Evolutionary conservation across 495 filamentous ascomycete genomes (phyloP).

Genomic region (Xylaria venustula): DNA sequence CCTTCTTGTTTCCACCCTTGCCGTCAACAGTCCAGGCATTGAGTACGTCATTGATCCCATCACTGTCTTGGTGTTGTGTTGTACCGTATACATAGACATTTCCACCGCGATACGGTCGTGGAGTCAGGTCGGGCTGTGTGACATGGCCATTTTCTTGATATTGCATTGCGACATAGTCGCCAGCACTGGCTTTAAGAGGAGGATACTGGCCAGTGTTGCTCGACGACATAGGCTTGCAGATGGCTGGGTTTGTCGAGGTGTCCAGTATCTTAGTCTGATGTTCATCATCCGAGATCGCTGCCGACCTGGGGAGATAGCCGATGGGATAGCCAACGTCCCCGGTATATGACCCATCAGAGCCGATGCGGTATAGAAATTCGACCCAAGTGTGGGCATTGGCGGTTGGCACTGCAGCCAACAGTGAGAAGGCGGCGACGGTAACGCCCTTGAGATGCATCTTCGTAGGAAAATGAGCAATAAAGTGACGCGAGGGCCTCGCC

Average conservation of each 20-base stretch:
- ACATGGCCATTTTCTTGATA: slow-evolving; percentile 91
- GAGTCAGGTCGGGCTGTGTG: slow-evolving; percentile 57
- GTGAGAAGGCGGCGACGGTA: slow-evolving; percentile 20
- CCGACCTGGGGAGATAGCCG: slow-evolving; percentile 53
- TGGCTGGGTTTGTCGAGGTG: slow-evolving; percentile 37
- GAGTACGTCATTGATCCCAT: slow-evolving; percentile 68
- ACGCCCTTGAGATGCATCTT: slow-evolving; percentile 16
- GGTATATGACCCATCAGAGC: slow-evolving; percentile 69
- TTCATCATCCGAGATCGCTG: slow-evolving; percentile 48
- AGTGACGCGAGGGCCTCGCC: background rate
- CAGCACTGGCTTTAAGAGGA: slow-evolving; percentile 63
- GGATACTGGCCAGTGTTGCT: slow-evolving; percentile 56
- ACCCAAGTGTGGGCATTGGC: slow-evolving; percentile 73
- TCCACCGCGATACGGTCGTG: slow-evolving; percentile 68
- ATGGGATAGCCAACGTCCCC: slow-evolving; percentile 68
- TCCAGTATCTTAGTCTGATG: slow-evolving; percentile 39
- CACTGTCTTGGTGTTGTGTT: slow-evolving; percentile 43
- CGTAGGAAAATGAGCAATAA: background rate
- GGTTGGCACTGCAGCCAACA: slow-evolving; percentile 37
- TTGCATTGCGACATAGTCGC: slow-evolving; percentile 67
- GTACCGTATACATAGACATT: slow-evolving; percentile 84
- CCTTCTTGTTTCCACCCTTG: slow-evolving; percentile 71
- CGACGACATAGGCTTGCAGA: slow-evolving; percentile 47
- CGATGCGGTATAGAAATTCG: slow-evolving; percentile 67
- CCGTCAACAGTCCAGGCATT: slow-evolving; percentile 72